Base-by-base conservation (phyloP, 2,329 filamentous ascomycete genomes). In the Monosporascus sp. region DNA sequence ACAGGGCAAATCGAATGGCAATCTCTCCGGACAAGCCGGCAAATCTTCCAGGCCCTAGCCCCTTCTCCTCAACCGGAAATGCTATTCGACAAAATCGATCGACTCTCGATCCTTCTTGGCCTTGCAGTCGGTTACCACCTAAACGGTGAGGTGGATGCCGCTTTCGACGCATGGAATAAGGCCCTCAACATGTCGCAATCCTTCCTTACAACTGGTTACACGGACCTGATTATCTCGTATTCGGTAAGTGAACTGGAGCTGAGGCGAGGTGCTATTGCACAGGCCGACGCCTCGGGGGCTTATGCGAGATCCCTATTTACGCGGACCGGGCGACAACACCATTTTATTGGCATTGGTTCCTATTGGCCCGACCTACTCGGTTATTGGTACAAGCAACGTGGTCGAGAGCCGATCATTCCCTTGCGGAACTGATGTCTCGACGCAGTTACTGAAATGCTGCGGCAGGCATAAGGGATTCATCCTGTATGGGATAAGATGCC, bases 111-210 rank as follows among this genome's bases (percentile, higher is more conserved):
- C 22, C 11, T 48, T 18, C 5, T 50, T 22, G 49, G 35, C 8
- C 27, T 55, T 18, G 48, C 47, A 20, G 44, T 50, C 2, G 8
- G 45, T 27, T 17, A 50, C 17, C 48, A 55, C 9, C 22, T 53
- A 35, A 35, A 49, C 4, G 45, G 48, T 3, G 20, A 39, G 22
- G 9, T 47, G 5, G 37, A 53, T n/a, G 7, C 48, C 31, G 50
- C 50, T 24, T 20, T 51, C 15, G 18, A 20, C 3, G 44, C 36
- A n/a, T 55, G 50, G 50, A n/a, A 53, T n/a, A 37, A 24, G n/a
- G 51, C 51, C 9, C 46, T 54, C 6, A 18, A 2, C 3, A 18
- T 18, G 5, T 18, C 3, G 8, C 6, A 39, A 39, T 17, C 17
- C 8, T 18, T 39, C 1, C 6, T 39, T 17, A 17, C 7, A 17